Percentiles rank a stretch among this genome's conserved stretches.
Conservation (phyloP, 495 filamentous ascomycete species). For the Aspergillus incahuasiensis region DNA sequence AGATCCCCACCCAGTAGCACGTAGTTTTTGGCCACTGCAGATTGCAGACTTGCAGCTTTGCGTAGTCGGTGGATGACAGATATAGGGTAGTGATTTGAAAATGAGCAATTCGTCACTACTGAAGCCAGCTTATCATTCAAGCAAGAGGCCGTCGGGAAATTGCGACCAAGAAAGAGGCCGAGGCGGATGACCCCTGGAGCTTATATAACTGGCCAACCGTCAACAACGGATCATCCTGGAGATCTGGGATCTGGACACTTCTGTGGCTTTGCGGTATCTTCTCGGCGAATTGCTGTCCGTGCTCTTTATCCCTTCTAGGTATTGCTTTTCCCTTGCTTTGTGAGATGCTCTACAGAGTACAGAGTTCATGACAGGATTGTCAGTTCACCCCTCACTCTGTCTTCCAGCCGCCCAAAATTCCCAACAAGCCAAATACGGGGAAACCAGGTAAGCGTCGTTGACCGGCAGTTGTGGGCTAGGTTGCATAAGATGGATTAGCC, state of each 20-base stretch:
- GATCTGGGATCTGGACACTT: neutral
- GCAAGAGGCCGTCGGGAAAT: neutral
- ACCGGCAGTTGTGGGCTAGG: conserved; percentile 1
- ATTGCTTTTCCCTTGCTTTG: conserved; percentile 4
- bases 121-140: neutral
- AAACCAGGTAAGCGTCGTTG: neutral
- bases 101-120: neutral
- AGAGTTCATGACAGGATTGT: conserved; percentile 14
- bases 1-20: conserved; percentile 16
- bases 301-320: neutral
- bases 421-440: neutral
- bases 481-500: conserved; percentile 1
- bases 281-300: neutral
- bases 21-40: conserved; percentile 5
- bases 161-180: neutral
- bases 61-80: conserved; percentile 6
- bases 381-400: neutral
- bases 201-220: neutral
- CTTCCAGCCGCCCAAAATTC: neutral
- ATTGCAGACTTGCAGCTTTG: conserved; percentile 15
- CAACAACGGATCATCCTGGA: neutral
- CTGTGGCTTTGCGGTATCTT: neutral
- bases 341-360: too few species aligned
- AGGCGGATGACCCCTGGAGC: neutral
- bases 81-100: neutral